Percentiles rank a stretch among this genome's conserved stretches.
Conservation (phyloP, 116 monocot species). For the Iris pallida region DNA sequence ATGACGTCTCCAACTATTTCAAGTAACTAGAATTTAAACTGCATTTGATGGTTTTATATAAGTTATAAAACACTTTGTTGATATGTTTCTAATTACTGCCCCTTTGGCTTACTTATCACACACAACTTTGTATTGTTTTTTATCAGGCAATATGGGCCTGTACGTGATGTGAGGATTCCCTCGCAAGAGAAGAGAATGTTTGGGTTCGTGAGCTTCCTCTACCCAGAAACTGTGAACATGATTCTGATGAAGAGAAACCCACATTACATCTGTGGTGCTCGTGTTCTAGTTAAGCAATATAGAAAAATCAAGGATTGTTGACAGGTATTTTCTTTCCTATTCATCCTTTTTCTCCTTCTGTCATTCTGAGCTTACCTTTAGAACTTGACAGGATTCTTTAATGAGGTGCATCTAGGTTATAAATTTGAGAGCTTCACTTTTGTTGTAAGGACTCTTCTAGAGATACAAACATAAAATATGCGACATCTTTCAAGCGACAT, state of each 20-base stretch:
- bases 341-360: background rate
- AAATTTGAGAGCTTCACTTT: too few relatives aligned
- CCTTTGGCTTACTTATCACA: background rate
- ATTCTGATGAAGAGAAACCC: constrained; percentile 45
- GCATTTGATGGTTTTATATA: background rate
- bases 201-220: constrained; percentile 77
- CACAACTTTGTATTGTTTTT: background rate
- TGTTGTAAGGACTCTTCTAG: too few relatives aligned
- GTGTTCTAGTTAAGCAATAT: constrained; percentile 79
- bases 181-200: constrained; percentile 75
- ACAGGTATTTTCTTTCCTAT: constrained; percentile 25
- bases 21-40: constrained; percentile 33
- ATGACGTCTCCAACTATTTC: constrained; percentile 76
- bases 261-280: constrained; percentile 63
- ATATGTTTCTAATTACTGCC: background rate
- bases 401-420: too few relatives aligned
- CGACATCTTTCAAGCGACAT: too few relatives aligned
- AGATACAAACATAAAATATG: too few relatives aligned
- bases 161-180: constrained; percentile 80
- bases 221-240: constrained; percentile 47
- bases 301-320: constrained; percentile 43
- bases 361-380: background rate
- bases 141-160: constrained; percentile 64
- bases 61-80: background rate
- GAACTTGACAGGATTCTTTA: too few relatives aligned